A percentile compares a stretch with the other conserved stretches of the same genome.
Evolutionary conservation across 2,329 filamentous ascomycete genomes (phyloP).

Genomic region (Alternaria brassicicola): DNA sequence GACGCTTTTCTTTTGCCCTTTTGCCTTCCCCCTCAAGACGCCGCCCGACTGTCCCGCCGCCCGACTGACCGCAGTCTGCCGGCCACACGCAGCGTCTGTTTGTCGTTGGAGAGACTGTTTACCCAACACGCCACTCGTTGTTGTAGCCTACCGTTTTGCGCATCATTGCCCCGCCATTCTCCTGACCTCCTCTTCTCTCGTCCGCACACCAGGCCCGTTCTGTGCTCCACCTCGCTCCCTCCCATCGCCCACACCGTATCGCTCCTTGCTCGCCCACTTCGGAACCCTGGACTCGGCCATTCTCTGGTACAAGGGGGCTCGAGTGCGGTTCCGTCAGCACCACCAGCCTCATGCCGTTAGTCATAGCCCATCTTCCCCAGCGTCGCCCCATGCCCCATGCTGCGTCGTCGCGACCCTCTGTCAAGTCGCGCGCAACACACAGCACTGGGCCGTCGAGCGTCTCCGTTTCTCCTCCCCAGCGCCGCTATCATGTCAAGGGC

Average conservation of each 20-base stretch:
- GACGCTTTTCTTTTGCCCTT: neutral
- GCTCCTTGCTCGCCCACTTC: slow-evolving; percentile 27
- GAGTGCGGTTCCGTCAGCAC: slow-evolving; percentile 41
- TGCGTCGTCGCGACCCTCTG: slow-evolving; percentile 32
- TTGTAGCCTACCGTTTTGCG: neutral
- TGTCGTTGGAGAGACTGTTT: slow-evolving; percentile 9
- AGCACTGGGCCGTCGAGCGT: slow-evolving; percentile 37
- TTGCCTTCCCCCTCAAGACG: slow-evolving; percentile 4
- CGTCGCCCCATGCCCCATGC: slow-evolving; percentile 32
- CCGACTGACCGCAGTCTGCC: neutral
- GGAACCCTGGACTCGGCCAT: slow-evolving; percentile 44
- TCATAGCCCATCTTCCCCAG: slow-evolving; percentile 47
- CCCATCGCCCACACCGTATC: slow-evolving; percentile 24
- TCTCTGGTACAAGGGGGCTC: slow-evolving; percentile 49
- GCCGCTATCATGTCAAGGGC: slow-evolving; percentile 30
- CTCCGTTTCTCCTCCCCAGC: slow-evolving; percentile 35
- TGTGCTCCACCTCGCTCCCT: neutral
- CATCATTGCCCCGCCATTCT: neutral
- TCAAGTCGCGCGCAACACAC: slow-evolving; percentile 30
- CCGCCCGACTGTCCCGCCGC: neutral
- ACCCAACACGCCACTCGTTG: slow-evolving; percentile 9
- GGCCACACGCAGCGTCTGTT: neutral
- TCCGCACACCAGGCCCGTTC: neutral
- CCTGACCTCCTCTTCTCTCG: neutral
- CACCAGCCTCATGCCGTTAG: slow-evolving; percentile 52